Conservation (phyloP, 768 basidiomycete species). For the Lepiota subincarnata region DNA sequence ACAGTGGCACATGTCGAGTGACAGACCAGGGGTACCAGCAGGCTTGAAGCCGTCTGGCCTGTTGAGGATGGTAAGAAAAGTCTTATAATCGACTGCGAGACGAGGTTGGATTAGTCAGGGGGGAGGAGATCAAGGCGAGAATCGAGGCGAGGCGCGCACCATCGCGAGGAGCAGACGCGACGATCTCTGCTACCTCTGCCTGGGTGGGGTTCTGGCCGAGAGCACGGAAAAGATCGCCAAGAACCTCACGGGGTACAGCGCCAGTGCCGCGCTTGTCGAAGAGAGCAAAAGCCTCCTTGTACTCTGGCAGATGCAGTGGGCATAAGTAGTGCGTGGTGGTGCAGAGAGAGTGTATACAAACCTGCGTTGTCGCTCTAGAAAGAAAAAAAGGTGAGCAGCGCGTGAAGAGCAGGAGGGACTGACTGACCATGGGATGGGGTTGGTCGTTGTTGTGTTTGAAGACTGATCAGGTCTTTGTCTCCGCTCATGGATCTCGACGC, state of each 20-base stretch:
- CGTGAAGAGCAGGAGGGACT: background rate
- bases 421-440: slow-evolving; percentile 24
- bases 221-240: slow-evolving; percentile 91
- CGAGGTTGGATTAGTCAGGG: background rate
- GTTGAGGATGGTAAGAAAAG: slow-evolving; percentile 88
- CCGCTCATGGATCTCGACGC: slow-evolving; percentile 22
- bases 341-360: slow-evolving; percentile 11
- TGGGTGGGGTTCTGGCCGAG: slow-evolving; percentile 99
- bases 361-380: slow-evolving; percentile 20
- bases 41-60: slow-evolving; percentile 97
- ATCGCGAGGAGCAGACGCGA: slow-evolving; percentile 67
- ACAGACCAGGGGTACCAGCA: slow-evolving; percentile 84
- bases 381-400: background rate
- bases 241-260: slow-evolving; percentile 77
- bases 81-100: slow-evolving; percentile 80
- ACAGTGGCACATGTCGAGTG: background rate
- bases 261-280: slow-evolving; percentile 97
- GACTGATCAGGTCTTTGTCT: slow-evolving; percentile 2
- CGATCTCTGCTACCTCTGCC: slow-evolving; percentile 88
- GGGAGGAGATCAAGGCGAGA: slow-evolving; percentile 7
- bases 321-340: background rate
- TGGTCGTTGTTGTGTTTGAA: slow-evolving; percentile 16
- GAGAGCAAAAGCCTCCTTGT: slow-evolving; percentile 95
- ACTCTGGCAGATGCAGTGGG: slow-evolving; percentile 50
- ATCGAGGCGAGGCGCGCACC: slow-evolving; percentile 37